A percentile compares a stretch with the other conserved stretches of the same genome.
phyloP scores from a whole-genome alignment of 176 grass and related monocot species.

The Ampelocalamus luodianensis region DNA sequence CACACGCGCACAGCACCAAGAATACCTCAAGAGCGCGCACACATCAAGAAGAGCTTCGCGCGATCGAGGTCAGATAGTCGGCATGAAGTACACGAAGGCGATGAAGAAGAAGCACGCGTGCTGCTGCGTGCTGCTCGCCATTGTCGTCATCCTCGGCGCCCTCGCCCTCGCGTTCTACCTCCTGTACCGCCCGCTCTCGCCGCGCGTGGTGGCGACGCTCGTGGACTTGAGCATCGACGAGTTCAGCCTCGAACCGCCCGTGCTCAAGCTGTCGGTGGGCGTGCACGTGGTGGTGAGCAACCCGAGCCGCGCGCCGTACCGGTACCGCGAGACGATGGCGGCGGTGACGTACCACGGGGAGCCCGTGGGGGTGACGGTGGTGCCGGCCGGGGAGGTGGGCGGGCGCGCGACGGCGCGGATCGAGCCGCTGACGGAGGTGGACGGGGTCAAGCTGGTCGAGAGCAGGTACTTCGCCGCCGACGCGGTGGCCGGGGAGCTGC shows the following conservation, averaged over 20 bases:
- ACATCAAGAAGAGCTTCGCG: neutral
- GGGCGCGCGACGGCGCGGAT: constrained; percentile 42
- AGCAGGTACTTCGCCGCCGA: constrained; percentile 55
- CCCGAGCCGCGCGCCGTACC: constrained; percentile 66
- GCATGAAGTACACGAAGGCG: neutral
- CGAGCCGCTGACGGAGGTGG: constrained; percentile 42
- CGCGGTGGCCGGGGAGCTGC: constrained; percentile 40
- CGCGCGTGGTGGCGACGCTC: constrained; percentile 49
- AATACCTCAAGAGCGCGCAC: neutral
- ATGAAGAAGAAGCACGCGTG: constrained; percentile 20
- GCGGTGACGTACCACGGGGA: constrained; percentile 66
- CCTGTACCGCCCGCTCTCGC: constrained; percentile 58
- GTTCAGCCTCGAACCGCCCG: constrained; percentile 40
- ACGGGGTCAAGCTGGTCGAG: constrained; percentile 44
- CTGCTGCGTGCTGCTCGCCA: constrained; percentile 39
- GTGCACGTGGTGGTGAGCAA: constrained; percentile 62
- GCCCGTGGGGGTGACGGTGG: constrained; percentile 49
- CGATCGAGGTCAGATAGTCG: neutral
- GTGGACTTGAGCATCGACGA: constrained; percentile 49
- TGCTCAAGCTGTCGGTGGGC: constrained; percentile 39
- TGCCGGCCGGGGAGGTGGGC: constrained; percentile 48
- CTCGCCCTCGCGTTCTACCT: constrained; percentile 57
- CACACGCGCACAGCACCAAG: neutral
- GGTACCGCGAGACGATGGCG: constrained; percentile 48
- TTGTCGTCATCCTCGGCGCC: constrained; percentile 43